A percentile compares a stretch with the other conserved stretches of the same genome.
Conservation (phyloP, 140 eudicot species). For the Senecio squalidus region DNA sequence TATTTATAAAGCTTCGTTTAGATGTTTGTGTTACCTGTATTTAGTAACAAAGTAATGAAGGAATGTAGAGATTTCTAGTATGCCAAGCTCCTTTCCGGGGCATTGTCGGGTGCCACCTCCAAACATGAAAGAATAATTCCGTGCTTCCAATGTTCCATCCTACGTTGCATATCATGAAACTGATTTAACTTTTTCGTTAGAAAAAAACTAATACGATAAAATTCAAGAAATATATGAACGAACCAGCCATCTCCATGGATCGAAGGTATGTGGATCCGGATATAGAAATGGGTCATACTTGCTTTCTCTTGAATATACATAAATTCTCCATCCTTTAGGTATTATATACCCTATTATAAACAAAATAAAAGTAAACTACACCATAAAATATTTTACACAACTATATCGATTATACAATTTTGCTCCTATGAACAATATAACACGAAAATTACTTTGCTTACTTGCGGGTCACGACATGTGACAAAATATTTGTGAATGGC, state of each 20-base stretch:
- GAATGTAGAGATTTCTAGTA: slow-evolving; percentile 83
- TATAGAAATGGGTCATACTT: slow-evolving; percentile 78
- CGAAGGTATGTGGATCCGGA: slow-evolving; percentile 81
- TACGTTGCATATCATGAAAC: slow-evolving; percentile 15
- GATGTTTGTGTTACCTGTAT: background rate
- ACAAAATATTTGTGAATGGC: too few species aligned
- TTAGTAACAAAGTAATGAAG: slow-evolving; percentile 89
- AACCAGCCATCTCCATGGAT: slow-evolving; percentile 99
- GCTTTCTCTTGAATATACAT: slow-evolving; percentile 84
- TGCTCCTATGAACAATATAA: too few species aligned
- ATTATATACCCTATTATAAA: slow-evolving; percentile 68
- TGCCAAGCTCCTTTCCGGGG: slow-evolving; percentile 94
- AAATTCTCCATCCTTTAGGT: slow-evolving; percentile 96
- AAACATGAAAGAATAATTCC: slow-evolving; percentile 59
- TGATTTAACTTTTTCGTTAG: background rate
- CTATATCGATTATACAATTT: too few species aligned
- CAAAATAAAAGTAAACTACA: too few species aligned
- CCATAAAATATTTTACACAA: background rate
- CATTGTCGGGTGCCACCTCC: slow-evolving; percentile 95
- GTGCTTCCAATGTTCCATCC: slow-evolving; percentile 62
- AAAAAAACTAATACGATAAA: too few species aligned
- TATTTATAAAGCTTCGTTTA: too few species aligned
- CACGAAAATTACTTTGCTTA: too few species aligned
- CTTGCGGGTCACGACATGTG: too few species aligned
- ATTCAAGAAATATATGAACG: slow-evolving; percentile 4